phyloP scores from a whole-genome alignment of 2,329 filamentous ascomycete species.

The Fusarium sp. region DNA sequence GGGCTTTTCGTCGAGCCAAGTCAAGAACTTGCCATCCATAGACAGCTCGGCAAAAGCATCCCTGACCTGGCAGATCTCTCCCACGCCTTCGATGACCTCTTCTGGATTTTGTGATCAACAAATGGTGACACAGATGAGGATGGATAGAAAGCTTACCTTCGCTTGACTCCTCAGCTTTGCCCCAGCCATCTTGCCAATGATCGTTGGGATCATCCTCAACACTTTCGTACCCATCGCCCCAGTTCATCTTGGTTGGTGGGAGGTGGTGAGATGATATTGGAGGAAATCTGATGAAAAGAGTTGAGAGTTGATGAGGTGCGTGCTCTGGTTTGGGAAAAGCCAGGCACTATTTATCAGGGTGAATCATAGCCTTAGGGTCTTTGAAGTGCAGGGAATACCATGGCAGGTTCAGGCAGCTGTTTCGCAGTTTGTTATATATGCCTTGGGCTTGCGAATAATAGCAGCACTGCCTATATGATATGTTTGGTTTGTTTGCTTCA shows the following conservation, averaged over 20 bases:
- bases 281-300: background rate
- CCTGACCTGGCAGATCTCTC: background rate
- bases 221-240: no score
- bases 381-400: no score
- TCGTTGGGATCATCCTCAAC: no score
- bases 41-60: background rate
- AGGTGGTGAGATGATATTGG: background rate
- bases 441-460: no score
- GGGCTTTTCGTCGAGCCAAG: slow-evolving; percentile 1
- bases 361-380: no score
- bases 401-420: no score
- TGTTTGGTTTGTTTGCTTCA: no score
- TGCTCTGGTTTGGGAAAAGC: no score
- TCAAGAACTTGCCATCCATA: fast-evolving
- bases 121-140: no score
- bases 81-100: background rate
- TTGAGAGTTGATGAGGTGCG: background rate
- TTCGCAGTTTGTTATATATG: no score
- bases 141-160: background rate
- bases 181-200: background rate
- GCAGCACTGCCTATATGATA: no score
- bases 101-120: slow-evolving; percentile 3
- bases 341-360: background rate
- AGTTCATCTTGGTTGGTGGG: background rate
- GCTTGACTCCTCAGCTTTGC: background rate